Percentiles rank a stretch among this genome's conserved stretches.
phyloP scores from a whole-genome alignment of 2,329 filamentous ascomycete species.

The Diaporthe sp. region DNA sequence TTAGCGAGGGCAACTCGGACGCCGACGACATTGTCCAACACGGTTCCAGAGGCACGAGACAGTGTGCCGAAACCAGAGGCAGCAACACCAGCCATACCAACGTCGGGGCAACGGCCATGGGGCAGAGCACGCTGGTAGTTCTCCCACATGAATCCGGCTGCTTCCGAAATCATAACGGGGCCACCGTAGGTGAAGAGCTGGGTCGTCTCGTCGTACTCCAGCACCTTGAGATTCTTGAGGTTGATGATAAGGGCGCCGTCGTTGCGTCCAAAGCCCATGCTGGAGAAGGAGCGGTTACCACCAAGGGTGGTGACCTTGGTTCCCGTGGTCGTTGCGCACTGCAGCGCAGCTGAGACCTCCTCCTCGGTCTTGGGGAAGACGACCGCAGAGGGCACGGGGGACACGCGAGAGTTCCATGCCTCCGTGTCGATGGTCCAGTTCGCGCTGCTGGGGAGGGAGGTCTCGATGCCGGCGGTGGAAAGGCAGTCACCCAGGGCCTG shows the following conservation, averaged over 20 bases:
- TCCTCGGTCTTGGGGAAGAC: constrained; percentile 28
- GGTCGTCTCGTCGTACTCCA: constrained; percentile 20
- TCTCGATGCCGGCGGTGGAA: constrained; percentile 13
- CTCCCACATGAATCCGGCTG: constrained; percentile 13
- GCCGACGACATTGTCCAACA: constrained; percentile 31
- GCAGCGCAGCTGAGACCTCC: constrained; percentile 11
- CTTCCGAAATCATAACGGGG: constrained; percentile 32
- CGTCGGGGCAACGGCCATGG: constrained; percentile 29
- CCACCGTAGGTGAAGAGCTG: constrained; percentile 27
- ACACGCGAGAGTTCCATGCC: constrained; percentile 29
- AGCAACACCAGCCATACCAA: constrained; percentile 27
- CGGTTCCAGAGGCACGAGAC: constrained; percentile 16
- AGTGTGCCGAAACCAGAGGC: constrained; percentile 30
- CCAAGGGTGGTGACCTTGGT: constrained; percentile 34
- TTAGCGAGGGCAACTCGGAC: constrained; percentile 22
- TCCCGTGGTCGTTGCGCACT: constrained; percentile 1
- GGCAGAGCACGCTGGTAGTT: constrained; percentile 23
- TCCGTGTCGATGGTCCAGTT: constrained; percentile 26
- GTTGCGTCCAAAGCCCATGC: constrained; percentile 33
- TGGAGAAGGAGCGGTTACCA: constrained; percentile 33
- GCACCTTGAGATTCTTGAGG: constrained; percentile 24
- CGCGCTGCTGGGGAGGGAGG: constrained; percentile 9
- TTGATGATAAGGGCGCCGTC: constrained; percentile 30
- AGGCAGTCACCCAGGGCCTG: constrained; percentile 2
- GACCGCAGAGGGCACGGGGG: constrained; percentile 17